phyloP scores from a whole-genome alignment of 2,329 filamentous ascomycete genomes.

The Fusarium sp. region DNA sequence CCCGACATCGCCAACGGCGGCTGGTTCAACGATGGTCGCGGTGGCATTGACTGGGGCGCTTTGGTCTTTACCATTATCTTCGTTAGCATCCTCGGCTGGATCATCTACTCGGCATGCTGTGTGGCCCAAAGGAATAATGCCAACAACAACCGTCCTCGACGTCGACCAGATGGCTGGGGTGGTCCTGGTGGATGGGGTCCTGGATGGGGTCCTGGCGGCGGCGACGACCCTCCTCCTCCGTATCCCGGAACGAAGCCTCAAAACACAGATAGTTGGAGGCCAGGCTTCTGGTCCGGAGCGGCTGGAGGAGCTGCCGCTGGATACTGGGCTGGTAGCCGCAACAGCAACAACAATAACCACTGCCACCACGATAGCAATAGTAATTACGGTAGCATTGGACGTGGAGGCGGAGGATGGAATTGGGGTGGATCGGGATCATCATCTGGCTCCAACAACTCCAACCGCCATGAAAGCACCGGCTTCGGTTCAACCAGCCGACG shows the following conservation, averaged over 20 bases:
- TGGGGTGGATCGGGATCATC: conserved; percentile 47
- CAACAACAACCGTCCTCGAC: conserved; percentile 26
- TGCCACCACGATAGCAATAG: conserved; percentile 43
- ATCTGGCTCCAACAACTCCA: conserved; percentile 53
- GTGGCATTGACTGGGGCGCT: conserved; percentile 49
- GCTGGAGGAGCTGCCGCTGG: conserved; percentile 76
- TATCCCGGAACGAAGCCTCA: conserved; percentile 55
- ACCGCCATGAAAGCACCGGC: conserved; percentile 75
- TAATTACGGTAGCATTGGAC: conserved; percentile 51
- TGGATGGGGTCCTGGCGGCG: conserved; percentile 49
- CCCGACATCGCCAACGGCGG: conserved; percentile 63
- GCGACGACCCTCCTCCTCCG: conserved; percentile 65
- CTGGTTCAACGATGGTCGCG: conserved; percentile 49
- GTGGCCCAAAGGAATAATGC: conserved; percentile 12
- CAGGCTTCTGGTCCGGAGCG: conserved; percentile 81
- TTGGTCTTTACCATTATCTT: conserved; percentile 73
- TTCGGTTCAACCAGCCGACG: conserved; percentile 77
- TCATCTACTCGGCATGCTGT: conserved; percentile 67
- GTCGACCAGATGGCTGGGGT: conserved; percentile 47
- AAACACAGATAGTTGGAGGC: conserved; percentile 67
- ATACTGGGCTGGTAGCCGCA: conserved; percentile 70
- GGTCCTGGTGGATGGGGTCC: conserved; percentile 52
- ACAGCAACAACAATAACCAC: conserved; percentile 47
- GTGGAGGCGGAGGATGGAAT: conserved; percentile 48
- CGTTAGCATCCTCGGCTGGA: conserved; percentile 68